Percentiles rank a stretch among this genome's conserved stretches.
phyloP scores from a whole-genome alignment of 805 yeast species.

The Ogataea thermomethanolica region DNA sequence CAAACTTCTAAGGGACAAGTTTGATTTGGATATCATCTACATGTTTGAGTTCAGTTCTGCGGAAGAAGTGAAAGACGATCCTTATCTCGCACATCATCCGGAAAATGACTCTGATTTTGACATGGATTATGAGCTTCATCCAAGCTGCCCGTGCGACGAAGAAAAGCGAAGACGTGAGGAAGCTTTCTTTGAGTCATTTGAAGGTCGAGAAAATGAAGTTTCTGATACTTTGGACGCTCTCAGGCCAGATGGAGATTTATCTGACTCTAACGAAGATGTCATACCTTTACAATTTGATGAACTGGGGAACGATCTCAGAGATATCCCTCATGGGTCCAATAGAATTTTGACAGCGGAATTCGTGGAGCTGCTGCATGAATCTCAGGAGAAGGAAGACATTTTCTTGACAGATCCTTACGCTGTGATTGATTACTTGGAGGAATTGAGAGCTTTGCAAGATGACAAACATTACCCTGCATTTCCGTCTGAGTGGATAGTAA shows the following conservation, averaged over 20 bases:
- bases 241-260: conserved; percentile 9
- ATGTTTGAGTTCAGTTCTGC: conserved; percentile 34
- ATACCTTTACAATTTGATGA: conserved; percentile 47
- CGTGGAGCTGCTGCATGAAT: conserved; percentile 20
- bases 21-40: conserved; percentile 53
- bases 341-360: conserved; percentile 32
- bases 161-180: conserved; percentile 24
- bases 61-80: conserved; percentile 27
- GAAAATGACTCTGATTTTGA: conserved; percentile 24
- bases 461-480: conserved; percentile 25
- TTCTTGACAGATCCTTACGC: conserved; percentile 29
- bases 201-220: neutral
- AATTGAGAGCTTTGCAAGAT: conserved; percentile 20
- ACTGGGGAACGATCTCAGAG: conserved; percentile 69
- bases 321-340: conserved; percentile 61
- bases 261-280: conserved; percentile 18
- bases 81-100: conserved; percentile 16
- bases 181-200: neutral
- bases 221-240: neutral
- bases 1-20: conserved; percentile 44
- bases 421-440: conserved; percentile 23
- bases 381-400: conserved; percentile 19
- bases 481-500: conserved; percentile 39
- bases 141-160: conserved; percentile 35
- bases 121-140: conserved; percentile 31